Percentiles rank a stretch among this genome's conserved stretches.
Conservation (phyloP, 805 yeast species). For the Kurtzmaniella cleridarum region DNA sequence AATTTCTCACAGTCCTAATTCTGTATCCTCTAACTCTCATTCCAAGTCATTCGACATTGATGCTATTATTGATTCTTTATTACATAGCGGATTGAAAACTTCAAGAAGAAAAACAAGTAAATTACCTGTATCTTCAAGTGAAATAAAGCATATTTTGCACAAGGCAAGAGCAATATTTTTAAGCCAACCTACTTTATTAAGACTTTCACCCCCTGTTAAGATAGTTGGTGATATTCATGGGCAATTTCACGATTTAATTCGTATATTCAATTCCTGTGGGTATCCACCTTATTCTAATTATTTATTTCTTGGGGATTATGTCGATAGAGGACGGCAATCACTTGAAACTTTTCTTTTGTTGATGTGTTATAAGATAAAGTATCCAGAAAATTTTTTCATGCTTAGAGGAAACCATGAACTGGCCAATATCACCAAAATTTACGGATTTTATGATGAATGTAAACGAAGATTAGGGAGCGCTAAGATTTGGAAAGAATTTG, state of each 20-base stretch:
- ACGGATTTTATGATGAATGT: slow-evolving; percentile 59
- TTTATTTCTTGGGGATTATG: slow-evolving; percentile 54
- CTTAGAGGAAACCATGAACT: slow-evolving; percentile 56
- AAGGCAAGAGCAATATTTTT: slow-evolving; percentile 56
- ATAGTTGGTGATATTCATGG: slow-evolving; percentile 84
- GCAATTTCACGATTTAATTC: slow-evolving; percentile 47
- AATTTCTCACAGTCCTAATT: too few relatives aligned
- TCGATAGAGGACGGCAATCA: slow-evolving; percentile 55
- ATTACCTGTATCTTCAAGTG: slow-evolving; percentile 47
- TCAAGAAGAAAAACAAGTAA: slow-evolving; percentile 21
- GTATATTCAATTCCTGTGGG: slow-evolving; percentile 55
- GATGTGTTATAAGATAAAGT: slow-evolving; percentile 50
- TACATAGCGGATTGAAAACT: slow-evolving; percentile 40
- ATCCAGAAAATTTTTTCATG: slow-evolving; percentile 58
- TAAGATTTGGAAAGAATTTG: slow-evolving; percentile 46
- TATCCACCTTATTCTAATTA: slow-evolving; percentile 55
- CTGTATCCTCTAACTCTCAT: too few relatives aligned
- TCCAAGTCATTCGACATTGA: slow-evolving; percentile 43
- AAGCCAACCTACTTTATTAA: slow-evolving; percentile 59
- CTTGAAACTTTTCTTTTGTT: slow-evolving; percentile 49
- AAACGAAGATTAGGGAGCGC: slow-evolving; percentile 43
- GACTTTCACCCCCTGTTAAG: slow-evolving; percentile 73
- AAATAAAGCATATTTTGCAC: slow-evolving; percentile 52
- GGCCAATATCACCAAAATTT: slow-evolving; percentile 54
- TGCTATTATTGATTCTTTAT: slow-evolving; percentile 54